Evolutionary conservation across 805 yeast genomes (phyloP).

Genomic region (Starmerella potacharoeniae): DNA sequence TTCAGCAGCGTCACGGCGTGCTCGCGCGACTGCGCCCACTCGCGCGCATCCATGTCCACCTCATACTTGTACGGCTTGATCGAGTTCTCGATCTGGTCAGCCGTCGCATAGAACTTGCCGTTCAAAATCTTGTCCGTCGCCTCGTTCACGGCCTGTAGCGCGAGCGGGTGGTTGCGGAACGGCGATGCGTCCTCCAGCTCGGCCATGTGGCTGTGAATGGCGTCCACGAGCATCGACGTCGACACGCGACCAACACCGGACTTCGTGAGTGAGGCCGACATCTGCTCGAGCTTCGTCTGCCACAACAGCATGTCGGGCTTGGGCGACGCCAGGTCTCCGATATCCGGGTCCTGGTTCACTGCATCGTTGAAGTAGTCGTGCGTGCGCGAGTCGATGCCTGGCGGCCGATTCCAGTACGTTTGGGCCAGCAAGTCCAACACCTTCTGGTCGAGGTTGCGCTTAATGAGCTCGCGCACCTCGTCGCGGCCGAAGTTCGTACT

Average conservation of each 20-base stretch:
- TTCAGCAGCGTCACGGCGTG: conserved; percentile 61
- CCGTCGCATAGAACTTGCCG: conserved; percentile 73
- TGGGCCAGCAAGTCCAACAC: conserved; percentile 79
- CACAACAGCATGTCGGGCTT: conserved; percentile 65
- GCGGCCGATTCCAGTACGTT: conserved; percentile 78
- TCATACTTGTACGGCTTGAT: conserved; percentile 97
- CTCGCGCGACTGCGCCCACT: conserved; percentile 75
- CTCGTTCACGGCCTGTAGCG: conserved; percentile 65
- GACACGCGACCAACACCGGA: conserved; percentile 88
- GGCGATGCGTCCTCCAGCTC: conserved; percentile 64
- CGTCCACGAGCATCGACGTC: conserved; percentile 69
- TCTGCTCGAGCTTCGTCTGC: conserved; percentile 75
- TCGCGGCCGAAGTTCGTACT: conserved; percentile 71
- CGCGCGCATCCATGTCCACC: conserved; percentile 90
- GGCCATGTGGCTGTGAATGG: conserved; percentile 65
- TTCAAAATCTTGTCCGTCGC: conserved; percentile 75
- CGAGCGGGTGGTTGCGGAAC: conserved; percentile 75
- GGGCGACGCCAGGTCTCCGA: conserved; percentile 43
- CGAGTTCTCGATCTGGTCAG: conserved; percentile 97
- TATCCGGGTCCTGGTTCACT: conserved; percentile 21
- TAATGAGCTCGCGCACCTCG: conserved; percentile 66
- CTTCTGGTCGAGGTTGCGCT: conserved; percentile 78
- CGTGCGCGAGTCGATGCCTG: conserved; percentile 6
- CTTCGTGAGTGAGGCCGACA: conserved; percentile 77
- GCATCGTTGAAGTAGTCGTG: not conserved